A percentile compares a stretch with the other conserved stretches of the same genome.
phyloP scores from a whole-genome alignment of 148 eudicot species.

The Vaccinium macrocarpon region DNA sequence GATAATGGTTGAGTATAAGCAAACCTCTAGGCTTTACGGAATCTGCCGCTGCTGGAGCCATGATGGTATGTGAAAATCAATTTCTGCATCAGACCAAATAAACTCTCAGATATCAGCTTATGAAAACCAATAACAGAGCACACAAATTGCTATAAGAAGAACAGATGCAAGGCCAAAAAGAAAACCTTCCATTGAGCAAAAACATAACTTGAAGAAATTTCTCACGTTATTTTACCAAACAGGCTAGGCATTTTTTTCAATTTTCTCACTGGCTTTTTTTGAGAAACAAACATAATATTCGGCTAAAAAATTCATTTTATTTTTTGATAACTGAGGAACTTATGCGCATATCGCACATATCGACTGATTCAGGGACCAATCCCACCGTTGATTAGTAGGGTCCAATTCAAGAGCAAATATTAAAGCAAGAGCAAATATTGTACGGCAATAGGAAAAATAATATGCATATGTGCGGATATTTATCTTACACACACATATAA shows the following conservation, averaged over 20 bases:
- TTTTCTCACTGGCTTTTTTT: background rate
- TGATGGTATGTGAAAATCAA: constrained; percentile 13
- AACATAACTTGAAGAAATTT: background rate
- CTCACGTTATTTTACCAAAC: background rate
- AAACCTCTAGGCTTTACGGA: constrained; percentile 63
- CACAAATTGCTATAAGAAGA: background rate
- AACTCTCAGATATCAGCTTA: background rate
- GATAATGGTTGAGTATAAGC: background rate
- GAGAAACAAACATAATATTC: background rate
- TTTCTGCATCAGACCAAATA: constrained; percentile 14
- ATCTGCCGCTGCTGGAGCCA: constrained; percentile 52
- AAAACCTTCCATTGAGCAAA: background rate
- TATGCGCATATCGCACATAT: too few species aligned
- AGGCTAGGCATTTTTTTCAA: background rate
- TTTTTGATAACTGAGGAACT: too few species aligned
- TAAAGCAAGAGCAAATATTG: too few species aligned
- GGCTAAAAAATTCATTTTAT: background rate
- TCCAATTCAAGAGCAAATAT: too few species aligned
- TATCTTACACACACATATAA: background rate
- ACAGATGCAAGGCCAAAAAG: background rate
- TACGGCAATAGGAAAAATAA: background rate
- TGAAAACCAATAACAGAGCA: background rate
- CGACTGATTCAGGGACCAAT: too few species aligned
- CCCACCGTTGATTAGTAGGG: too few species aligned
- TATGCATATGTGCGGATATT: background rate